These are phyloP conservation scores for Podaxis mareebaensis DNA, from an alignment of 768 basidiomycete species.

Conservation along the genomic window DNA sequence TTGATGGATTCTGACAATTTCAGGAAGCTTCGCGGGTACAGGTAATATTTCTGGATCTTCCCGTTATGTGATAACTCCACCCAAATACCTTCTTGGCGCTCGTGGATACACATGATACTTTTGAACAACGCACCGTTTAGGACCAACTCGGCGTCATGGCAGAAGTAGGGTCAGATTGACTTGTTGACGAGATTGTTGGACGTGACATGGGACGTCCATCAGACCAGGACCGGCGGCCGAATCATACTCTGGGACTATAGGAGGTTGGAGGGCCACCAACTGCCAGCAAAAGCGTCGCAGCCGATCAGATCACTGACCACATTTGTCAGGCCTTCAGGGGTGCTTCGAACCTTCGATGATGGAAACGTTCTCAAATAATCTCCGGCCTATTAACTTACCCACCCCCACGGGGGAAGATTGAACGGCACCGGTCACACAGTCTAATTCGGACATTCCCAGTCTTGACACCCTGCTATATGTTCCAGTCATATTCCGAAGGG, in stretches of 20 bases:
- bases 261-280: not conserved
- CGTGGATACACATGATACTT: not conserved
- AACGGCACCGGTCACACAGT: not conserved
- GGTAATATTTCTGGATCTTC: not conserved
- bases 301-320: not conserved
- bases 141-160: not conserved
- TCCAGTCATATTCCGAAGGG: not conserved
- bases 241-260: too few relatives aligned
- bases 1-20: slow-evolving; percentile 9
- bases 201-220: not conserved
- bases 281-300: not conserved
- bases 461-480: not conserved
- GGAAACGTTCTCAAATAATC: not conserved
- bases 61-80: not conserved
- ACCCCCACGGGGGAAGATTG: slow-evolving; percentile 10
- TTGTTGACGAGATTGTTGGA: not conserved
- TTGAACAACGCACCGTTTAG: not conserved
- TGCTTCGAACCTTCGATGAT: not conserved
- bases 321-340: not conserved
- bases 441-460: slow-evolving; percentile 4
- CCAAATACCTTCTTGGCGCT: not conserved
- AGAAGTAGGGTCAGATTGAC: not conserved
- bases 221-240: not conserved
- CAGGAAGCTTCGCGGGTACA: slow-evolving; percentile 12
- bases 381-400: not conserved